Conservation (phyloP, 2,329 filamentous ascomycete species). For the Alternaria sp. region DNA sequence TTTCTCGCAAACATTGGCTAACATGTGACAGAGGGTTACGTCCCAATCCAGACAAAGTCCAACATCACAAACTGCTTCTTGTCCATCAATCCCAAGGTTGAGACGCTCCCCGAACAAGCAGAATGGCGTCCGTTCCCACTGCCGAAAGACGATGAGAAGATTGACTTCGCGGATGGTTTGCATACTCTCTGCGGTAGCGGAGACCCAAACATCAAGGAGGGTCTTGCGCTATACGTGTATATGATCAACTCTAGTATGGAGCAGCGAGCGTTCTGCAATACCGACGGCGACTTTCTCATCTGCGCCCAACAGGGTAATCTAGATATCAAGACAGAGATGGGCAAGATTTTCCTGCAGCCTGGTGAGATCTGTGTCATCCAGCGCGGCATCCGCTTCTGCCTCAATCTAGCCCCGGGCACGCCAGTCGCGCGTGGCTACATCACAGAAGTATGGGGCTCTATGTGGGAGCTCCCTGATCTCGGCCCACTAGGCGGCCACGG, state of each 20-base stretch:
- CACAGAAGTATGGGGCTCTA: conserved; percentile 50
- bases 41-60: conserved; percentile 36
- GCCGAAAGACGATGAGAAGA: conserved; percentile 44
- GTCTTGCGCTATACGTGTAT: conserved; percentile 59
- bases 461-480: conserved; percentile 50
- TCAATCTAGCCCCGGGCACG: conserved; percentile 42
- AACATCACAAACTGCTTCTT: conserved; percentile 54
- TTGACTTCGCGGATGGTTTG: conserved; percentile 58
- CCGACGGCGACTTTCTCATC: conserved; percentile 49
- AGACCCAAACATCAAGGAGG: conserved; percentile 58
- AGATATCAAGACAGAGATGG: conserved; percentile 50
- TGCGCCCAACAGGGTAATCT: conserved; percentile 45
- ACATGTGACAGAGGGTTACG: conserved; percentile 32
- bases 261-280: conserved; percentile 55
- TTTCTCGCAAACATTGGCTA: conserved; percentile 9
- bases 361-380: conserved; percentile 52
- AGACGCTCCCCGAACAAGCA: conserved; percentile 58
- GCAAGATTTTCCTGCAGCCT: conserved; percentile 47
- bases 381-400: conserved; percentile 47
- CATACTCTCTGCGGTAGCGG: conserved; percentile 59
- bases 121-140: conserved; percentile 55
- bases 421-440: conserved; percentile 48
- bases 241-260: conserved; percentile 56
- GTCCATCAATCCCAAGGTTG: conserved; percentile 55
- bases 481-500: conserved; percentile 50